Percentiles rank a stretch among this genome's conserved stretches.
Evolutionary conservation across 306 rosid genomes (phyloP).

Genomic region (Citrullus mucosospermus): DNA sequence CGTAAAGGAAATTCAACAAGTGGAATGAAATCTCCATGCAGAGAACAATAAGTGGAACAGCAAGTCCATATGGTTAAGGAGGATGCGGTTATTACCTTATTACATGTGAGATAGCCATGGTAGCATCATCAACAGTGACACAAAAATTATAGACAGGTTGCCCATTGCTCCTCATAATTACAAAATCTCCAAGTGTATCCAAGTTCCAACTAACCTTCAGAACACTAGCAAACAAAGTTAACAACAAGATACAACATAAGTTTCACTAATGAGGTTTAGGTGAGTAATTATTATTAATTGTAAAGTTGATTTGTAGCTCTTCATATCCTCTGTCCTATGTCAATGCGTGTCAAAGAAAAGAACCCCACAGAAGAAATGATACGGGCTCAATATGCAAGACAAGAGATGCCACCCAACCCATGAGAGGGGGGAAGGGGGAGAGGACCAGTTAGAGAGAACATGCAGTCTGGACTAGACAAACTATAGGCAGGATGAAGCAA

Average conservation of each 20-base stretch:
- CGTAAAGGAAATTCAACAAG: background rate
- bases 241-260: background rate
- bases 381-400: background rate
- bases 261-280: background rate
- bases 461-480: background rate
- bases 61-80: slow-evolving; percentile 3
- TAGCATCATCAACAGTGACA: slow-evolving; percentile 97
- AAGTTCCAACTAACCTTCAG: slow-evolving; percentile 98
- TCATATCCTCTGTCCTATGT: background rate
- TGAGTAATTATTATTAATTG: background rate
- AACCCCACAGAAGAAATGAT: background rate
- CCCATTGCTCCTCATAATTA: slow-evolving; percentile 95
- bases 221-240: slow-evolving; percentile 56
- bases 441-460: background rate
- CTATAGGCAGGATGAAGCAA: background rate
- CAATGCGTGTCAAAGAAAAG: background rate
- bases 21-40: background rate
- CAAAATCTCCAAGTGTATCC: slow-evolving; percentile 60
- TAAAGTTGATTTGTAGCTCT: background rate
- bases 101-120: slow-evolving; percentile 97
- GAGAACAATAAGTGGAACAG: background rate
- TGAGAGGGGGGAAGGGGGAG: background rate
- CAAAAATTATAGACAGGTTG: slow-evolving; percentile 96
- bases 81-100: slow-evolving; percentile 41
- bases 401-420: background rate